A percentile compares a stretch with the other conserved stretches of the same genome.
phyloP scores from a whole-genome alignment of 108 stramenopile genomes.

The Conticribra weissflogii region DNA sequence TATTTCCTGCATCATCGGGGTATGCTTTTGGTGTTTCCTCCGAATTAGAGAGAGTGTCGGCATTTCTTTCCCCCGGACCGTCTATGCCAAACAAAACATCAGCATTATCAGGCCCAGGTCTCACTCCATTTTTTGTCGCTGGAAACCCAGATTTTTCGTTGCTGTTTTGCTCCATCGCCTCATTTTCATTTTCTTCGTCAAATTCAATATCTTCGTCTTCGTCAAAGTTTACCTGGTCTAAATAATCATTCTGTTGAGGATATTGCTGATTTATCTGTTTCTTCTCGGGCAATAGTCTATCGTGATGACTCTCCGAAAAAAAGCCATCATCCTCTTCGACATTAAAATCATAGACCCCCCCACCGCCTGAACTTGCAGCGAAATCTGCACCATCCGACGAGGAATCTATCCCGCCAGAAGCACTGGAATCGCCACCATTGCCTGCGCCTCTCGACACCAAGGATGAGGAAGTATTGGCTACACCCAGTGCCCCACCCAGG shows the following conservation, averaged over 20 bases:
- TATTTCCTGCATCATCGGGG: constrained; percentile 10
- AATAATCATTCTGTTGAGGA: constrained; percentile 10
- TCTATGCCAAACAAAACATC: no score
- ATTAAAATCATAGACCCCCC: constrained; percentile 15
- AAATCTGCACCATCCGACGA: neutral
- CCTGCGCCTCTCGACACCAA: neutral
- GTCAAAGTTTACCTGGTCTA: constrained; percentile 7
- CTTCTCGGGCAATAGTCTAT: neutral
- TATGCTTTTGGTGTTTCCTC: constrained; percentile 10
- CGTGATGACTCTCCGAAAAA: constrained; percentile 30
- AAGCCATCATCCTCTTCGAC: constrained; percentile 31
- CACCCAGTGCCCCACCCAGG: neutral
- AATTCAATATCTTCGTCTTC: constrained; percentile 15
- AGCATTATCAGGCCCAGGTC: no score
- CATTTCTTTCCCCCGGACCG: neutral
- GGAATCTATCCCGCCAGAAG: neutral
- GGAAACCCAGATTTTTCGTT: no score
- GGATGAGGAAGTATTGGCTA: neutral
- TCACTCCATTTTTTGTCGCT: no score
- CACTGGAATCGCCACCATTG: neutral
- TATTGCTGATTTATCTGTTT: neutral
- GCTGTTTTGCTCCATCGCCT: no score
- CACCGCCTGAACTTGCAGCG: neutral
- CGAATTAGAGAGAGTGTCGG: no score
- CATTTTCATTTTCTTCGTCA: constrained; percentile 13